Evolutionary conservation across 2,329 filamentous ascomycete genomes (phyloP).

Genomic region (Dothideomycetes sp.): DNA sequence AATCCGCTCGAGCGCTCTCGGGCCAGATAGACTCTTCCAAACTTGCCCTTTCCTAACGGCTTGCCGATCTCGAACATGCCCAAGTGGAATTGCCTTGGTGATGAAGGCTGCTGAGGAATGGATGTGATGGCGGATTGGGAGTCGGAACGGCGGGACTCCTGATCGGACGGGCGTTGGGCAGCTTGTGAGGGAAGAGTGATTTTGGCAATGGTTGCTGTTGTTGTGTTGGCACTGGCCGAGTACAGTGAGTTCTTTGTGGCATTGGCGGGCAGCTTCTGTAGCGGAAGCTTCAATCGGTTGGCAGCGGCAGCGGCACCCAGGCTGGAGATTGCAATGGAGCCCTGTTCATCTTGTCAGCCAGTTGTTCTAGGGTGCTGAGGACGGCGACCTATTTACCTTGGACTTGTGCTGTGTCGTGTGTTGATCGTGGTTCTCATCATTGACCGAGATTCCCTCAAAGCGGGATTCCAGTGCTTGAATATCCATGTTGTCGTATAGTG

Average conservation of each 20-base stretch:
- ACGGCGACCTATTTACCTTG: conserved; percentile 56
- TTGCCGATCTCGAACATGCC: conserved; percentile 89
- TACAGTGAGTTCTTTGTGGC: conserved; percentile 36
- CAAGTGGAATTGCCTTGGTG: conserved; percentile 58
- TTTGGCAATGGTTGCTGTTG: conserved; percentile 46
- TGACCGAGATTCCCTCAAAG: conserved; percentile 81
- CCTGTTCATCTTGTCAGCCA: conserved; percentile 27
- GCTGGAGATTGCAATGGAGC: conserved; percentile 39
- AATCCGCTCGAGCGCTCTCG: conserved; percentile 68
- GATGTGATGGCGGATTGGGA: conserved; percentile 8
- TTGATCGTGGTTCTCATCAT: conserved; percentile 69
- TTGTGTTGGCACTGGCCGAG: conserved; percentile 20
- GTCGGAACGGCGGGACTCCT: conserved; percentile 22
- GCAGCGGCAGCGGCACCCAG: conserved; percentile 34
- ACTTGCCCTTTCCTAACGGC: conserved; percentile 75
- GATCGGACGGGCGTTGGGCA: conserved; percentile 39
- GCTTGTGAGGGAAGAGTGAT: conserved; percentile 61
- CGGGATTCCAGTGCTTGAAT: conserved; percentile 72
- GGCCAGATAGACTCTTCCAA: conserved; percentile 72
- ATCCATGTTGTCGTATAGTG: conserved; percentile 45
- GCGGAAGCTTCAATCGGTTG: conserved; percentile 59
- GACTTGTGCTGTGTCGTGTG: conserved; percentile 55
- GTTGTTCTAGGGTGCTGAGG: background rate
- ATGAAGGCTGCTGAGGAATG: conserved; percentile 22
- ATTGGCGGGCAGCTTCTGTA: conserved; percentile 81